phyloP scores from a whole-genome alignment of 192 early-diverging fungal genomes.

The Mortierella alpina region DNA sequence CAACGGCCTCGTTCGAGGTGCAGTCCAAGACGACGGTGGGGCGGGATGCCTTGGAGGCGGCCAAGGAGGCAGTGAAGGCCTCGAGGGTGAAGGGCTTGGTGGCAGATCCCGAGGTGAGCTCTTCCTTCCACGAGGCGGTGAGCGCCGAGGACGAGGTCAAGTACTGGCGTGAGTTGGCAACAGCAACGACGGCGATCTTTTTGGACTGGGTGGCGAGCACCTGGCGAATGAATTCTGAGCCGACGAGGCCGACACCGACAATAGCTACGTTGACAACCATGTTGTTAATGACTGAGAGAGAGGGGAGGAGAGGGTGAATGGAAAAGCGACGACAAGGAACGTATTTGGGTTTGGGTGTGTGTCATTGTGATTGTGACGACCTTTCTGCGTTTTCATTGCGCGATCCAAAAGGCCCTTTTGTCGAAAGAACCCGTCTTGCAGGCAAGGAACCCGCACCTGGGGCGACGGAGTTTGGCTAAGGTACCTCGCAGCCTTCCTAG shows the following conservation, averaged over 20 bases:
- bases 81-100: conserved; percentile 55
- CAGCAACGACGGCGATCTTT: conserved; percentile 76
- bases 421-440: too few relatives aligned
- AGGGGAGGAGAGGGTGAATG: not conserved
- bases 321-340: too few relatives aligned
- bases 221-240: conserved; percentile 89
- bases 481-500: too few relatives aligned
- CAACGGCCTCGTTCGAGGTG: conserved; percentile 86
- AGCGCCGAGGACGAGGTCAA: conserved; percentile 61
- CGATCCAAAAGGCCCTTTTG: too few relatives aligned
- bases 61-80: conserved; percentile 66
- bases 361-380: too few relatives aligned
- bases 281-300: conserved; percentile 13
- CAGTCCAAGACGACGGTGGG: conserved; percentile 90
- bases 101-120: conserved; percentile 35
- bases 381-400: too few relatives aligned
- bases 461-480: too few relatives aligned
- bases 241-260: conserved; percentile 95
- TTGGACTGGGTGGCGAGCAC: conserved; percentile 65
- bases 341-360: not conserved
- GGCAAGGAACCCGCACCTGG: too few relatives aligned
- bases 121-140: conserved; percentile 62
- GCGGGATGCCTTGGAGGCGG: conserved; percentile 52
- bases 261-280: conserved; percentile 86
- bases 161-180: conserved; percentile 84